Base-by-base conservation (phyloP, 208 protist species). In the Leishmania major region DNA sequence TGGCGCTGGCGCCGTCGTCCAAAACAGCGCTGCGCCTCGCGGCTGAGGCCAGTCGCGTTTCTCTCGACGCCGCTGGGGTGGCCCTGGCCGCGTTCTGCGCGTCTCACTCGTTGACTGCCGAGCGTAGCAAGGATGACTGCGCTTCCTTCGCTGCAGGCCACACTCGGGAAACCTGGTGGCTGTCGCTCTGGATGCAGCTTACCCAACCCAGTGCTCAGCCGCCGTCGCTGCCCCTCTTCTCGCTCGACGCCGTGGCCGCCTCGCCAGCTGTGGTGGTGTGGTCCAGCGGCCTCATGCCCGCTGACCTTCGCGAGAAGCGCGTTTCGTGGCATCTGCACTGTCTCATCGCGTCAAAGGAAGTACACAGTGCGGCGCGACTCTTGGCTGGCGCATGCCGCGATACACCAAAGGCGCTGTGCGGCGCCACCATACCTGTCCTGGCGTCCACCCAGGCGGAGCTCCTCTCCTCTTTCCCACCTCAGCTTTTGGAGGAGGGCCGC, bases 311-410 rank as follows among this genome's bases (percentile, higher is more conserved):
- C 6, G 78, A 86, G 40, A 76, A 47, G n/a, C 90, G 87, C 49
- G 73, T 89, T 3, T 90, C 87, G 62, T 86, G 88, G 85, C 89
- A 90, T 66, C 80, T 94, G 43, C 82, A 82, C 62, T 92, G 88
- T 70, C 80, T 94, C 35, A 43, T 94, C 17, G 45, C 71, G 8
- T 74, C 80, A 47, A 73, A 78, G 53, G 69, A 79, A 0, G 45
- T 62, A 47, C 43, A 72, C 40, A 49, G 81, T 60, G 87, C 87
- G 0, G 80, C 88, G 37, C 82, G 81, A 31, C 66, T 78, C 35
- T 67, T 91, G 37, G 7, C 53, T n/a, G 77, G 83, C 3, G 37
- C 64, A 13, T 81, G 84, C 62, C 62, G 71, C 1, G 77, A 81
- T 40, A 75, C 37, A 25, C 45, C 67, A 28, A 47, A 28, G 22